Percentiles rank a stretch among this genome's conserved stretches.
Conservation (phyloP, 768 basidiomycete species). For the Thelephora ganbajun region DNA sequence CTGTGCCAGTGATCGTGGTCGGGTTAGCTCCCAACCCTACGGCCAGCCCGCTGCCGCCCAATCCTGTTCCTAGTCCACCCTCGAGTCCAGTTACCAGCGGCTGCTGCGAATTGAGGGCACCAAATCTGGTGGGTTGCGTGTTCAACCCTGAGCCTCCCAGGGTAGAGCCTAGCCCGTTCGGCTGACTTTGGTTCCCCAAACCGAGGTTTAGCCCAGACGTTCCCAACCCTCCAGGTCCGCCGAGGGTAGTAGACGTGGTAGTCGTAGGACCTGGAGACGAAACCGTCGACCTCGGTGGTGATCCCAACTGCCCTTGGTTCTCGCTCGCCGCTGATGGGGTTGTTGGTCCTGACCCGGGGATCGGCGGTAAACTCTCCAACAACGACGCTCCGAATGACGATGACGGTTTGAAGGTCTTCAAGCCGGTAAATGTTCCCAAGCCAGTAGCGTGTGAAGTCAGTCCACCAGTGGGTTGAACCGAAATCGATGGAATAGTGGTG, state of each 20-base stretch:
- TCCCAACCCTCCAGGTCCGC: slow-evolving; percentile 4
- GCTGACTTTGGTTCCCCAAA: background rate
- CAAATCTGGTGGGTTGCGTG: slow-evolving; percentile 47
- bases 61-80: slow-evolving; percentile 14
- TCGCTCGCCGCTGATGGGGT: slow-evolving; percentile 24
- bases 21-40: no score
- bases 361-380: slow-evolving; percentile 44
- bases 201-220: background rate
- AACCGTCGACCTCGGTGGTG: background rate
- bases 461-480: slow-evolving; percentile 11
- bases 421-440: slow-evolving; percentile 28
- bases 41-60: no score
- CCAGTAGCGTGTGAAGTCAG: slow-evolving; percentile 31
- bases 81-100: slow-evolving; percentile 14
- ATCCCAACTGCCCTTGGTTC: background rate
- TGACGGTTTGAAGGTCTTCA: slow-evolving; percentile 43
- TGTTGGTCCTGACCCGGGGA: slow-evolving; percentile 41
- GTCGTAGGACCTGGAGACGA: slow-evolving; percentile 5
- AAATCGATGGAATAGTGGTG: slow-evolving; percentile 14
- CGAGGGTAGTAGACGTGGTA: slow-evolving; percentile 2
- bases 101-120: slow-evolving; percentile 18
- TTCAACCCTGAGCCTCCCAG: slow-evolving; percentile 1
- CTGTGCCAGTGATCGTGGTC: background rate
- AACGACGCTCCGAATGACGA: slow-evolving; percentile 38
- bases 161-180: slow-evolving; percentile 3